These are phyloP conservation scores for Holtermannia corniformis DNA, from an alignment of 768 basidiomycete genomes.

Conservation along the genomic window DNA sequence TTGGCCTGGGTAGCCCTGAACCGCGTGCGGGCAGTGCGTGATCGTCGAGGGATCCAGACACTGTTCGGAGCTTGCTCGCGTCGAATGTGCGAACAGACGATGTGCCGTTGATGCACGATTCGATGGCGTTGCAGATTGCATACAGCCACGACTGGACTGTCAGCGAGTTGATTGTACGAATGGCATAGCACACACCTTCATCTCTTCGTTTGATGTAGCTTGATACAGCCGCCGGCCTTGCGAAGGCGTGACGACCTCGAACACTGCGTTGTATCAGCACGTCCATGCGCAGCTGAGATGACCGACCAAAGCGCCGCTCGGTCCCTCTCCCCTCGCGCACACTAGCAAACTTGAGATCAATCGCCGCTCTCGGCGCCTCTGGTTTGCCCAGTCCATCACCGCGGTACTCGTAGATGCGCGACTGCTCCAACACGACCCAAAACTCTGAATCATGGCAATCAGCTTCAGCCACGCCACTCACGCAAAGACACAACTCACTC, in stretches of 20 bases:
- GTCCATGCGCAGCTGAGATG: neutral
- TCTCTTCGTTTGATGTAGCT: conserved; percentile 35
- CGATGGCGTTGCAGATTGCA: conserved; percentile 40
- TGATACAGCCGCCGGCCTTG: conserved; percentile 38
- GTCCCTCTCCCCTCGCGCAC: conserved; percentile 39
- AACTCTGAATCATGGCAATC: conserved; percentile 17
- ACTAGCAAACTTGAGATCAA: conserved; percentile 40
- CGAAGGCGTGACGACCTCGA: conserved; percentile 39
- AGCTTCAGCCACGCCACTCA: neutral
- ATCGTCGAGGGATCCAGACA: conserved; percentile 29
- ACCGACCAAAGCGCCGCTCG: conserved; percentile 35
- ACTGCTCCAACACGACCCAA: conserved; percentile 40
- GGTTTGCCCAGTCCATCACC: conserved; percentile 25
- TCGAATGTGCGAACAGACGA: conserved; percentile 36
- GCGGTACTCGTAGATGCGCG: conserved; percentile 39
- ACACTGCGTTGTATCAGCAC: conserved; percentile 25
- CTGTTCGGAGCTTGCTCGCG: conserved; percentile 25
- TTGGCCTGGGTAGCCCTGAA: conserved; percentile 2
- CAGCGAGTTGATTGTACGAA: conserved; percentile 1
- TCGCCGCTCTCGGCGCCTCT: conserved; percentile 29
- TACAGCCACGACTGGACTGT: conserved; percentile 36
- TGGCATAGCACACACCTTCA: conserved; percentile 24
- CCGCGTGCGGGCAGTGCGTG: conserved; percentile 25
- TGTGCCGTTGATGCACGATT: conserved; percentile 39
- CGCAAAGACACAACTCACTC: conserved; percentile 23